A percentile compares a stretch with the other conserved stretches of the same genome.
These are phyloP conservation scores for Solanum sitiens DNA, from an alignment of 257 asterid genomes.

Conservation along the genomic window DNA sequence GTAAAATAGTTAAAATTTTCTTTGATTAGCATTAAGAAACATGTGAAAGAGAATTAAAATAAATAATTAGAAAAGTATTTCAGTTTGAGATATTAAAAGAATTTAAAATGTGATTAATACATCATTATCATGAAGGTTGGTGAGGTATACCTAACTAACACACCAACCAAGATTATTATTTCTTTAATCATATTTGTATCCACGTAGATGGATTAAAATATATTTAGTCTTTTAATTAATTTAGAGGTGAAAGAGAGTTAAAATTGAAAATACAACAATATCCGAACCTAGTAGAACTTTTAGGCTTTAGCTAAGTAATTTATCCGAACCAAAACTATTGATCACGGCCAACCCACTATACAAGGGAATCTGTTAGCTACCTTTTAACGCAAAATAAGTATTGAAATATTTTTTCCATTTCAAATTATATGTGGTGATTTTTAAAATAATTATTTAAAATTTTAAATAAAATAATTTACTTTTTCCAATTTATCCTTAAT, in stretches of 20 bases:
- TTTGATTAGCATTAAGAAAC: too few species aligned
- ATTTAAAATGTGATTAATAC: not conserved
- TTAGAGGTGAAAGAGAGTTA: not conserved
- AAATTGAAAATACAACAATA: not conserved
- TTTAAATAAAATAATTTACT: not conserved
- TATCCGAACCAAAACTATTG: slow-evolving; percentile 11
- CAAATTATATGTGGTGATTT: not conserved
- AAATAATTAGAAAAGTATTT: not conserved
- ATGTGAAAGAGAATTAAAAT: not conserved
- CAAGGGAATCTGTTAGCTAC: not conserved
- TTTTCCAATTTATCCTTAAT: not conserved
- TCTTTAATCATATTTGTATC: not conserved
- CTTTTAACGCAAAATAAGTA: not conserved
- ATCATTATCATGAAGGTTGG: slow-evolving; percentile 23
- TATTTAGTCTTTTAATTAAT: not conserved
- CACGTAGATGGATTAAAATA: not conserved
- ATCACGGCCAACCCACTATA: not conserved
- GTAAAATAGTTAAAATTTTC: too few species aligned
- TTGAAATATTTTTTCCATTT: not conserved
- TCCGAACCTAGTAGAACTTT: slow-evolving; percentile 15
- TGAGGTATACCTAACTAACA: slow-evolving; percentile 16
- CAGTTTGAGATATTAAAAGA: not conserved
- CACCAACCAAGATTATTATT: not conserved
- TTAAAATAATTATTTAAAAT: not conserved
- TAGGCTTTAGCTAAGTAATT: not conserved